Base-by-base conservation (phyloP, 495 filamentous ascomycete species). In the Penicillium bovifimosum region DNA sequence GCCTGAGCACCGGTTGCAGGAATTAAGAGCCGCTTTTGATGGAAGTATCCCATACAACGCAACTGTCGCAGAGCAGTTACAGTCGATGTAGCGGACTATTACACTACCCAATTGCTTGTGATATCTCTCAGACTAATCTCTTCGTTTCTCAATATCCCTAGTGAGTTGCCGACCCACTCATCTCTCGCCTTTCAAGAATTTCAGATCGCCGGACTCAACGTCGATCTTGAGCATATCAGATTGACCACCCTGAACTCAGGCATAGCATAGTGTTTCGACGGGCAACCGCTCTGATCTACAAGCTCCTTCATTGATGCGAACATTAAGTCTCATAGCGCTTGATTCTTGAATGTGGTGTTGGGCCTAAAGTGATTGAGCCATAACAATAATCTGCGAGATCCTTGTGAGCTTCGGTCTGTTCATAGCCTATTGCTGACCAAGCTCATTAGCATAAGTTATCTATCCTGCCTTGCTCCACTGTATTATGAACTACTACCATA, bases 241-340 rank as follows among this genome's bases (percentile, higher is more conserved):
- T 16, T 27, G 4, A 28, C 27, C 17, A 28, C 47, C 47, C 36
- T 41, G 33, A 20, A n/a, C 20, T 14, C 14, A 13, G 14, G 24
- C 35, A 49, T 49, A 49, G 35, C 35, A 13, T 29, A 6, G 20
- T 49, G 35, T 49, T 40, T 39, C 47, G 47, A 40, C 18, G 35
- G 47, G 47, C 28, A 50, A 50, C 47, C 36, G 17, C 9, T 13
- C 16, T 33, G 47, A 50, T 41, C 47, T 41, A n/a, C 47, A 28
- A 11, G 13, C 36, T 41, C 8, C 6, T 33, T 49, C 27, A 28
- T 50, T 33, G 36, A 32, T 50, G 47, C 28, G 33, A 32, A 32
- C 29, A 9, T 29, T 8, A 40, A 18, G 9, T 9, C 7, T 31
- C 46, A 49, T 27, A 40, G 35, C n/a, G n/a, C n/a, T n/a, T n/a